phyloP scores from a whole-genome alignment of 176 grass and related monocot species.

The Tuctoria greenei region DNA sequence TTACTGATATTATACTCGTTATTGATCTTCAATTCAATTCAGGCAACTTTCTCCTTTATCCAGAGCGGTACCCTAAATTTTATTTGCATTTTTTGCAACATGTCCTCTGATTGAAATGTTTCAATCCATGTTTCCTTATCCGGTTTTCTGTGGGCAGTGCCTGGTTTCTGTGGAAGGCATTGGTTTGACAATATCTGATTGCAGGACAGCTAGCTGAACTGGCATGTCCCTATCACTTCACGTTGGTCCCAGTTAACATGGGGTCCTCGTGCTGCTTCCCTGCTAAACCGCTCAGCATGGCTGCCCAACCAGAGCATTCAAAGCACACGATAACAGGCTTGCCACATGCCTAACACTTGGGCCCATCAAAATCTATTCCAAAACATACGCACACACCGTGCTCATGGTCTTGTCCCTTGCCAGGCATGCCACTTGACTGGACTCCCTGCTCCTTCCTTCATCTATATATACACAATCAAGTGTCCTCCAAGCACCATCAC shows the following conservation, averaged over 20 bases:
- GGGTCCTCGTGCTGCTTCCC: neutral
- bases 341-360: no score
- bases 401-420: neutral
- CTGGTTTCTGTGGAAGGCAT: no score
- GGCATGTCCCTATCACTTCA: no score
- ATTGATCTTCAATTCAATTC: neutral
- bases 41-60: neutral
- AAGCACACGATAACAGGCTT: no score
- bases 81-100: neutral
- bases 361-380: no score
- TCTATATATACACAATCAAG: constrained; percentile 22
- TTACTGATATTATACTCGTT: neutral
- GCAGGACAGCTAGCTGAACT: neutral
- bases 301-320: no score
- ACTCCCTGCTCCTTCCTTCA: neutral
- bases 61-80: neutral
- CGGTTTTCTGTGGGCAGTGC: neutral
- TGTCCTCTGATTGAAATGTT: neutral
- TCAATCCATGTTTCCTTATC: neutral
- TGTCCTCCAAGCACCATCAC: neutral
- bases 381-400: neutral
- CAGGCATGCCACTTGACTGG: neutral
- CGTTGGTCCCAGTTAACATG: neutral
- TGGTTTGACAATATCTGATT: neutral
- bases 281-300: no score